Base-by-base conservation (phyloP, 78 protist species). In the Isochrysis galbana region DNA sequence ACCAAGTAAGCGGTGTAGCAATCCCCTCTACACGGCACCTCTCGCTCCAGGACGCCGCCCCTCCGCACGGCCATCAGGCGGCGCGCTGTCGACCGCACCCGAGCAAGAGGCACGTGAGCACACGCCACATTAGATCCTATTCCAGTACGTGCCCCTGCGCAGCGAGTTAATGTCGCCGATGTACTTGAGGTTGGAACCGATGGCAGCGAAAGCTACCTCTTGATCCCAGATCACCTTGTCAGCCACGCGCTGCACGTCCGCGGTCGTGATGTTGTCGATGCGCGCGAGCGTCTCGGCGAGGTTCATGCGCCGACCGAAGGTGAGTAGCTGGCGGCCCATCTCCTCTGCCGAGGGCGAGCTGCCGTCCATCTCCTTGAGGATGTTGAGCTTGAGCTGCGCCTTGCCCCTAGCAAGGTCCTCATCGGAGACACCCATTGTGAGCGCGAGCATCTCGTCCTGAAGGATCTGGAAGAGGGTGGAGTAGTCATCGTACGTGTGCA, bases 321-420 rank as follows among this genome's bases (percentile, higher is more conserved):
- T 55, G 82, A 97, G 94, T 89, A 98, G 42, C 92, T 97, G 98
- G 23, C 98, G 87, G 54, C 99, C 99, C 23, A 97, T 95, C 45
- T 96, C 98, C 87, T 97, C 98, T 86, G 94, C 83, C 72, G 94
- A 67, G 78, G 83, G 67, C 7, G 70, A 36, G 41, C 55, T 92
- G 72, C 96, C 93, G 82, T 97, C 98, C 38, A 95, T 92, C 77
- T 54, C 84, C 90, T 91, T 25, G 55, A 96, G 38, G 34, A 95
- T 34, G 88, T 44, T 29, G 61, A 95, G 74, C 95, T 95, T 91
- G 89, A 96, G 95, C 94, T 87, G 91, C 55, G 47, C 61, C 96
- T 95, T 95, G 34, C 29, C 80, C 47, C 98, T 94, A 89, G 61
- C 96, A 0, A 97, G 95, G 83, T 96, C 98, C 34, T 51, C 91